Conservation (phyloP, 352 stramenopile species). For the Plasmopara muralis region DNA sequence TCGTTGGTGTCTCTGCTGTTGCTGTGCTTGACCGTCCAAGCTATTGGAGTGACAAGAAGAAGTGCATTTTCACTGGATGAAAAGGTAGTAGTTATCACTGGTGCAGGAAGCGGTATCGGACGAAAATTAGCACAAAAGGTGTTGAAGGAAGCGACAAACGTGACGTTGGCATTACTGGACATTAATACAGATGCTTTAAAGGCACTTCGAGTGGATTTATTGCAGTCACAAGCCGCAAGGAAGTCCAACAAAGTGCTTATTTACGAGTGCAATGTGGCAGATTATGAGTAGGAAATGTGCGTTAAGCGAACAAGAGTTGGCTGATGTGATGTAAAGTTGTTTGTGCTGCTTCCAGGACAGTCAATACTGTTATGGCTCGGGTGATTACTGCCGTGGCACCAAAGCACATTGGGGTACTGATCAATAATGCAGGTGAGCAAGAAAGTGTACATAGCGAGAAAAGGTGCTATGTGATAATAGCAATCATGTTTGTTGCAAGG, state of each 20-base stretch:
- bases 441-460: neutral
- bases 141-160: conserved; percentile 13
- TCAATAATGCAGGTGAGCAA: conserved; percentile 50
- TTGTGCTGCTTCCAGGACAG: conserved; percentile 16
- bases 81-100: conserved; percentile 62
- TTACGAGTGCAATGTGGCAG: conserved; percentile 58
- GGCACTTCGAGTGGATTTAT: conserved; percentile 20
- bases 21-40: conserved; percentile 7
- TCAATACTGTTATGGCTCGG: conserved; percentile 25
- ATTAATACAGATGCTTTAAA: conserved; percentile 40
- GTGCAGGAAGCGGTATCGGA: conserved; percentile 52
- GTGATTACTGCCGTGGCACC: conserved; percentile 28
- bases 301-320: conserved; percentile 1
- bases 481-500: conserved; percentile 8
- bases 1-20: conserved; percentile 3
- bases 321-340: neutral
- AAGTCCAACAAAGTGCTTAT: conserved; percentile 21
- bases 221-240: neutral
- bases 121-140: conserved; percentile 34
- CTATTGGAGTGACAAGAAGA: neutral
- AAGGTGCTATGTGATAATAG: conserved; percentile 1
- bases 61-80: conserved; percentile 33
- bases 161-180: conserved; percentile 58
- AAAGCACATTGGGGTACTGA: conserved; percentile 40
- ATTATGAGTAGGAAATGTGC: conserved; percentile 37